A percentile compares a stretch with the other conserved stretches of the same genome.
These are phyloP conservation scores for Lactarius deliciosus DNA, from an alignment of 768 basidiomycete species.

Conservation along the genomic window DNA sequence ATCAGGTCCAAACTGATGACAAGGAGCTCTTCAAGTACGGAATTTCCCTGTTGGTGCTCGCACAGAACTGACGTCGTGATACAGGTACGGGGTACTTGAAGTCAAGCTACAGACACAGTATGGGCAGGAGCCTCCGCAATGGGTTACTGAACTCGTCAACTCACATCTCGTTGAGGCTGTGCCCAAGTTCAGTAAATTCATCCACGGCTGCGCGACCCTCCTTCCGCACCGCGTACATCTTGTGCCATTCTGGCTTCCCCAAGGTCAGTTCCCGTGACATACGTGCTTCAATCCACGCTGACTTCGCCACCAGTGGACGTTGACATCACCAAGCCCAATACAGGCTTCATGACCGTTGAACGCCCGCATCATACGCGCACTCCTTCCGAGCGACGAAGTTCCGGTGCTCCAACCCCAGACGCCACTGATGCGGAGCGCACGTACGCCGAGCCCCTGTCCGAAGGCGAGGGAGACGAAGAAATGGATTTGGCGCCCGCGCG, in stretches of 20 bases:
- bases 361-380: conserved; percentile 58
- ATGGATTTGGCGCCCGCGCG: conserved; percentile 63
- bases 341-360: conserved; percentile 63
- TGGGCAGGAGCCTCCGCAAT: conserved; percentile 92
- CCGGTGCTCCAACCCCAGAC: conserved; percentile 46
- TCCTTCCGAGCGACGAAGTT: conserved; percentile 34
- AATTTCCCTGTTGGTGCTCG: neutral
- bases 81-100: conserved; percentile 88
- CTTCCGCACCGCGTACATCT: conserved; percentile 91
- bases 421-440: conserved; percentile 37
- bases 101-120: conserved; percentile 96
- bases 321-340: conserved; percentile 92
- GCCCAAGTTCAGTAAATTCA: conserved; percentile 97
- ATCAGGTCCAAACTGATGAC: conserved; percentile 69
- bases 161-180: conserved; percentile 96
- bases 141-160: conserved; percentile 95
- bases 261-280: conserved; percentile 52
- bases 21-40: conserved; percentile 86
- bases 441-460: conserved; percentile 90
- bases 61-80: conserved; percentile 3
- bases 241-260: conserved; percentile 98
- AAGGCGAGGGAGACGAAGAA: conserved; percentile 90
- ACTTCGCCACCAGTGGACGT: conserved; percentile 67
- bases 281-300: neutral
- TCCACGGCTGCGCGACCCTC: conserved; percentile 93